Evolutionary conservation across 352 stramenopile genomes (phyloP), one percentile per base, ranked within the genome.

Genomic region (Aphanomyces astaci): DNA sequence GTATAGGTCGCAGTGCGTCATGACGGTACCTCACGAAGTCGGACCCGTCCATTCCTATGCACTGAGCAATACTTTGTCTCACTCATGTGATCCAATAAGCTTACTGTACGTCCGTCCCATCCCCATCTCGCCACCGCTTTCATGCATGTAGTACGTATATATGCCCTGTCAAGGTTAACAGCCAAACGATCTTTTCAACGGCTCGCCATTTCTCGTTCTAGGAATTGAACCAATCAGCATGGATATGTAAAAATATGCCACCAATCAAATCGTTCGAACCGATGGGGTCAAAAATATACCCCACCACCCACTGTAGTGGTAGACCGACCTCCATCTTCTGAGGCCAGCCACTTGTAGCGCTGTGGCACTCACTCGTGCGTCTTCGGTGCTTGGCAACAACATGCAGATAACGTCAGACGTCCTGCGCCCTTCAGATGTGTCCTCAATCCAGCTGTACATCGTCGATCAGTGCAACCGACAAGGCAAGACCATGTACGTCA

Each of bases 401-500:
- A 68, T 68, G 62, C 39, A 59, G 30, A 17, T 68, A 30, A n/a
- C 62, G 17, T 68, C 62, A n/a, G 24, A 68, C 28, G 27, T 68
- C 25, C 46, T 68, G 45, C 62, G 62, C 0, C 62, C 62, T 11
- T 68, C 62, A 2, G 62, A 68, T 52, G 40, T 68, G 3, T 68
- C 62, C 1, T 32, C 49, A 30, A 52, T 68, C 7, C 62, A 68
- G 39, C 5, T 68, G 17, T 68, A 48, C 51, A 60, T 68, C 24
- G 62, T 68, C n/a, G 62, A 68, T 27, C 28, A 56, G 2, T 11
- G 32, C n/a, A 45, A 49, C 7, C 17, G 9, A 17, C 19, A 49
- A 17, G 62, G 62, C 40, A 68, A 68, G 27, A 68, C 62, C 62
- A 68, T 46, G 25, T 68, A 68, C 46, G 27, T 68, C 17, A 43